Evolutionary conservation across 2,329 filamentous ascomycete genomes (phyloP).

Genomic region (Lojkania enalia): DNA sequence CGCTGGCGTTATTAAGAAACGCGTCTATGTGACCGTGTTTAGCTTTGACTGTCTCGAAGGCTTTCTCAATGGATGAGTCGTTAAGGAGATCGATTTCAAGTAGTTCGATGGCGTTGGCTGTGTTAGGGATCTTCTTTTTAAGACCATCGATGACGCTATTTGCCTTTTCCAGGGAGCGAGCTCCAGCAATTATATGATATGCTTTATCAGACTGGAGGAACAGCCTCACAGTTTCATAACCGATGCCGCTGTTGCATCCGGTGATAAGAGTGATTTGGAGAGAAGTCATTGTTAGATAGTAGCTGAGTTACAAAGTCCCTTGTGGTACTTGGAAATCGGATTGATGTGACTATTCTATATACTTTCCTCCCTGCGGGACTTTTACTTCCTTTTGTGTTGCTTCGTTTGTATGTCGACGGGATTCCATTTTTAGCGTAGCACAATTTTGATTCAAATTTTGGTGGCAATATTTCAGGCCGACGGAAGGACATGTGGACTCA

Average conservation of each 20-base stretch:
- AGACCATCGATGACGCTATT: background rate
- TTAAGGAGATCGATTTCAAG: constrained; percentile 6
- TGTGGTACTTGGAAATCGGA: too few relatives aligned
- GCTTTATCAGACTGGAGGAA: background rate
- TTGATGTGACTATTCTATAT: too few relatives aligned
- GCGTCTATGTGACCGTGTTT: background rate
- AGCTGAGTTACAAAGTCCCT: too few relatives aligned
- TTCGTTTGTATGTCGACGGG: too few relatives aligned
- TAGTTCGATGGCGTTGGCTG: background rate
- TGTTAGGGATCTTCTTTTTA: background rate
- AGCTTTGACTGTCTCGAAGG: background rate
- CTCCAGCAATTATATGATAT: constrained; percentile 4
- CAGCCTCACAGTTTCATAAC: constrained; percentile 3
- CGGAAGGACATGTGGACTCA: too few relatives aligned
- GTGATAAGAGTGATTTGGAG: background rate
- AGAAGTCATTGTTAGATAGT: too few relatives aligned
- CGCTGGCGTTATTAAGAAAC: constrained; percentile 10
- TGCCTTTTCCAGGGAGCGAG: background rate
- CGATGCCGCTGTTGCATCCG: constrained; percentile 10
- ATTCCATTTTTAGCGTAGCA: too few relatives aligned
- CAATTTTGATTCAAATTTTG: too few relatives aligned
- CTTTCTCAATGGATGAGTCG: constrained; percentile 5
- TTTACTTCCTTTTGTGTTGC: too few relatives aligned
- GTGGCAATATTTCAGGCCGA: too few relatives aligned
- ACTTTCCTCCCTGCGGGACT: too few relatives aligned